These are phyloP conservation scores for Canna indica DNA, from an alignment of 176 grass and related monocot species.

Conservation along the genomic window DNA sequence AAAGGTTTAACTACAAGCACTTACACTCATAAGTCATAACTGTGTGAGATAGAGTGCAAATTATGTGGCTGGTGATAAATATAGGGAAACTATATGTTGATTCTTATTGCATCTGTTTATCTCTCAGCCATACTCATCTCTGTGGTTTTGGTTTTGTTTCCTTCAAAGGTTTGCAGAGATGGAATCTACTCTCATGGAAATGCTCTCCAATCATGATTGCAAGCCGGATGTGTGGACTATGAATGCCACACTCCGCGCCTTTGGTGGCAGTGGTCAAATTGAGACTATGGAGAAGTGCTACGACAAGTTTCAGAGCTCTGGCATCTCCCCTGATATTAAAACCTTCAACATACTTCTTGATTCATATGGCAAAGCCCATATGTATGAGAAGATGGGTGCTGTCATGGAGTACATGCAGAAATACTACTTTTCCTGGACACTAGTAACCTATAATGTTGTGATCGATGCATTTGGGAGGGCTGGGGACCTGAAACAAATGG, in stretches of 20 bases:
- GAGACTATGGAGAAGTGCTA: constrained; percentile 92
- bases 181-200: constrained; percentile 77
- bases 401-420: constrained; percentile 99
- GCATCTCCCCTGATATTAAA: constrained; percentile 79
- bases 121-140: neutral
- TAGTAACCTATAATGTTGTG: constrained; percentile 90
- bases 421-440: constrained; percentile 84
- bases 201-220: constrained; percentile 55
- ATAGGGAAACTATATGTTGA: too few relatives aligned
- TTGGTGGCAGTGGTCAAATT: constrained; percentile 68
- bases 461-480: constrained; percentile 88
- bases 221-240: constrained; percentile 96
- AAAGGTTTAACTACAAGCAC: too few relatives aligned
- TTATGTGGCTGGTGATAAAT: too few relatives aligned
- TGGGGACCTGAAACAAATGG: constrained; percentile 77
- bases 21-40: too few relatives aligned
- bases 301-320: constrained; percentile 79
- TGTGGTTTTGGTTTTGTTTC: neutral
- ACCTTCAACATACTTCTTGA: constrained; percentile 94
- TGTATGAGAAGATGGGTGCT: constrained; percentile 92
- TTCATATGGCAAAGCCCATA: constrained; percentile 88
- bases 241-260: constrained; percentile 85
- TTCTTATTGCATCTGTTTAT: neutral
- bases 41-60: too few relatives aligned
- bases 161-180: constrained; percentile 64